phyloP scores from a whole-genome alignment of 1,284 basidiomycete genomes.

The Ceratobasidium sp. region DNA sequence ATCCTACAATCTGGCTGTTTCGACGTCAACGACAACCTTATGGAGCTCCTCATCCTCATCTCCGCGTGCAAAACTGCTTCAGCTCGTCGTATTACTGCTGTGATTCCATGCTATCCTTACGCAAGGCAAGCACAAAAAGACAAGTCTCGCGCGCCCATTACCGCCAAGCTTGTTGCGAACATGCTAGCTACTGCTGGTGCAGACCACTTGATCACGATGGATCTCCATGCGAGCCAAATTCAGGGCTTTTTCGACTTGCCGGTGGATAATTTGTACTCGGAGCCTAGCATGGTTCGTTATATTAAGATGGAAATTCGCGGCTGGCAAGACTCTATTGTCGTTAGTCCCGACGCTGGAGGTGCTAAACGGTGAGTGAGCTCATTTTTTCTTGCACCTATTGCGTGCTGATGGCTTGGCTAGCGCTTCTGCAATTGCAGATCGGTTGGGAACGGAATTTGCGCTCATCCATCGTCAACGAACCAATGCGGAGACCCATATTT shows the following conservation, averaged over 20 bases:
- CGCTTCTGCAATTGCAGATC: constrained; percentile 95
- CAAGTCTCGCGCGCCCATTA: constrained; percentile 95
- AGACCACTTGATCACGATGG: constrained; percentile 99
- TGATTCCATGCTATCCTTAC: constrained; percentile 98
- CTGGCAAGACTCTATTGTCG: constrained; percentile 93
- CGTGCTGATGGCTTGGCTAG: constrained; percentile 61
- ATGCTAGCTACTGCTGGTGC: constrained; percentile 97
- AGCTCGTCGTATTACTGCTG: constrained; percentile 95
- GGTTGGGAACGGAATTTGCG: constrained; percentile 95
- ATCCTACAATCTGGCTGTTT: constrained; percentile 89
- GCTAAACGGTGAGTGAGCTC: constrained; percentile 87
- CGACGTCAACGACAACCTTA: constrained; percentile 87
- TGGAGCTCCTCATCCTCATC: constrained; percentile 92
- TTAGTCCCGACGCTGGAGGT: constrained; percentile 97
- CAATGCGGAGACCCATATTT: constrained; percentile 51
- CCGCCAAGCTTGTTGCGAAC: constrained; percentile 98
- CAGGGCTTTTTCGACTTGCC: constrained; percentile 99
- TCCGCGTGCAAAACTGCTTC: constrained; percentile 98
- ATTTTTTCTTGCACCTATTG: background rate
- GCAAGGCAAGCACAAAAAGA: constrained; percentile 99
- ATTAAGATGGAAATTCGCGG: constrained; percentile 90
- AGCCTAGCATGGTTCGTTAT: constrained; percentile 88
- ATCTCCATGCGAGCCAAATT: constrained; percentile 97
- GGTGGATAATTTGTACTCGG: constrained; percentile 95
- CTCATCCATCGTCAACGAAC: constrained; percentile 95